phyloP scores from a whole-genome alignment of 768 basidiomycete species.

The Suillus brevipes region DNA sequence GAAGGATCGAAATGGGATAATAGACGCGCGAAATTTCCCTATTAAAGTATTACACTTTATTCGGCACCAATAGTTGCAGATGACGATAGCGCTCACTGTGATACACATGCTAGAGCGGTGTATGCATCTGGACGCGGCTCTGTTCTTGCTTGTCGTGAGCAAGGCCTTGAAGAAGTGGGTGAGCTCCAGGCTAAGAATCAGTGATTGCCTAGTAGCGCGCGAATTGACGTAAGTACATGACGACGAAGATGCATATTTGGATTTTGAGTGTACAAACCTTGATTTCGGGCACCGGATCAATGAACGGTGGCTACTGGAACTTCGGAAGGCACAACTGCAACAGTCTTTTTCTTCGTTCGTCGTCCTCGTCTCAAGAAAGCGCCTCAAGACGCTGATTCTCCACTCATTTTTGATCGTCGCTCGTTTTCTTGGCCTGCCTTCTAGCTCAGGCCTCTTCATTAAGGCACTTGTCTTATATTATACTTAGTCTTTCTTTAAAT shows the following conservation, averaged over 20 bases:
- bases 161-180: no score
- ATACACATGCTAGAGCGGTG: no score
- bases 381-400: background rate
- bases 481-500: background rate
- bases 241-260: background rate
- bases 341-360: conserved; percentile 1
- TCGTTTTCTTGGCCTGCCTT: background rate
- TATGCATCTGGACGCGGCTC: no score
- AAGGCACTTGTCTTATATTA: background rate
- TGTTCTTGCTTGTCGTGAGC: no score
- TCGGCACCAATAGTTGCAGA: no score
- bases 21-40: no score
- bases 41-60: no score
- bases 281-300: background rate
- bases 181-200: no score
- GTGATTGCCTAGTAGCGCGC: background rate
- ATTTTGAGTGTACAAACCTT: background rate
- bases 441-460: background rate
- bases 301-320: background rate
- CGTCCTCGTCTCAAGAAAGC: background rate
- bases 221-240: background rate
- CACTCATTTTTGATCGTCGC: conserved; percentile 1
- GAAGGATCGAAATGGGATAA: conserved; percentile 18
- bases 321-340: background rate
- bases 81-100: no score